A percentile compares a stretch with the other conserved stretches of the same genome.
These are phyloP conservation scores for Metarhizium rileyi DNA, from an alignment of 2,329 filamentous ascomycete genomes.

Conservation along the genomic window DNA sequence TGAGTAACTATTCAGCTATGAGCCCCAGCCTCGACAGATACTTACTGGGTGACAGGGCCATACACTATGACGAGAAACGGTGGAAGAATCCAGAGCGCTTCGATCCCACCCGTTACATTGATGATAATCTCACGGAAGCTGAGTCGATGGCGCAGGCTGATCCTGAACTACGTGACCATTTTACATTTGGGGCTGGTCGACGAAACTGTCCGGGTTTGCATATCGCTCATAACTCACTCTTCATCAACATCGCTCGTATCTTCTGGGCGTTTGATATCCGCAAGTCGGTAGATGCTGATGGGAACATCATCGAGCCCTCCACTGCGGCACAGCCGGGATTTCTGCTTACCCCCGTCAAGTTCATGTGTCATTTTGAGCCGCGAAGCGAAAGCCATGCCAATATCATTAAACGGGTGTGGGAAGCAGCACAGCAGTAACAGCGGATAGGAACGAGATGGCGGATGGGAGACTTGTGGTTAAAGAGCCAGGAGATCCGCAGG, in stretches of 20 bases:
- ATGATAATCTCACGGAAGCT: slow-evolving; percentile 17
- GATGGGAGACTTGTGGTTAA: no score
- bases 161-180: slow-evolving; percentile 37
- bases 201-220: slow-evolving; percentile 50
- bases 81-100: slow-evolving; percentile 5
- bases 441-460: not conserved
- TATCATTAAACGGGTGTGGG: slow-evolving; percentile 3
- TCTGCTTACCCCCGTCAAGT: slow-evolving; percentile 3
- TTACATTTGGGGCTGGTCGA: slow-evolving; percentile 45
- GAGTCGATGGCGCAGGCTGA: slow-evolving; percentile 21
- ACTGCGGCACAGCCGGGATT: slow-evolving; percentile 5
- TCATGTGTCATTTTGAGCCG: slow-evolving; percentile 1
- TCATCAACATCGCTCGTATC: slow-evolving; percentile 36
- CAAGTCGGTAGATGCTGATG: slow-evolving; percentile 10
- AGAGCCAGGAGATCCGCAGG: no score
- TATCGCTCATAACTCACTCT: slow-evolving; percentile 38
- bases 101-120: slow-evolving; percentile 11
- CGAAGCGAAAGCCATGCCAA: slow-evolving; percentile 2
- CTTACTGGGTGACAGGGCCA: not conserved
- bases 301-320: slow-evolving; percentile 4
- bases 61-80: slow-evolving; percentile 2
- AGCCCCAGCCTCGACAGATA: no score
- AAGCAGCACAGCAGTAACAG: not conserved
- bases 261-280: slow-evolving; percentile 38
- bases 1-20: slow-evolving; percentile 5